A percentile compares a stretch with the other conserved stretches of the same genome.
Conservation (phyloP, 768 basidiomycete species). For the Collybia sp. region DNA sequence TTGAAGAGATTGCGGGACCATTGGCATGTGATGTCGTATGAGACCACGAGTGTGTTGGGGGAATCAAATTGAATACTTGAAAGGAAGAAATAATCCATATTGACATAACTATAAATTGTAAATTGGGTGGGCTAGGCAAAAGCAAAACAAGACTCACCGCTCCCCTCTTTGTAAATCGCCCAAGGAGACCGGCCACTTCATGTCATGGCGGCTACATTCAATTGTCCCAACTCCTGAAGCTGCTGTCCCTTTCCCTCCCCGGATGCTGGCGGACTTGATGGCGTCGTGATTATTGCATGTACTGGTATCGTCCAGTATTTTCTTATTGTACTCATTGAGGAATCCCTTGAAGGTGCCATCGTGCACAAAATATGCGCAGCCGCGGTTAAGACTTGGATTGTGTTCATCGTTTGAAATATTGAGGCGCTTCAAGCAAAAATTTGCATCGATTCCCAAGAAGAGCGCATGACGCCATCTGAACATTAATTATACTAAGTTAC, state of each 20-base stretch:
- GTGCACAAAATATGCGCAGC: constrained; percentile 13
- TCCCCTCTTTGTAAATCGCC: constrained; percentile 20
- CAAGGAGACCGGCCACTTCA: constrained; percentile 12
- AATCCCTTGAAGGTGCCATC: constrained; percentile 3
- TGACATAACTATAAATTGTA: constrained; percentile 4
- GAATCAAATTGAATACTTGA: constrained; percentile 3
- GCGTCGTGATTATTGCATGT: constrained; percentile 2
- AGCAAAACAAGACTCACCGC: constrained; percentile 7
- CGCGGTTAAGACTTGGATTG: constrained; percentile 8
- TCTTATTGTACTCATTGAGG: background rate
- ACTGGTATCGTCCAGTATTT: constrained; percentile 2
- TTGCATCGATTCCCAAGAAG: constrained; percentile 14
- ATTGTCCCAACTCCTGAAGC: constrained; percentile 16
- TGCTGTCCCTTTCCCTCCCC: background rate
- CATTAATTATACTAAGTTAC: background rate
- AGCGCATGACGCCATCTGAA: constrained; percentile 15
- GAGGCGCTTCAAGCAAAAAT: constrained; percentile 15
- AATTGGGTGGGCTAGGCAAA: background rate
- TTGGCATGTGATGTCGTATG: constrained; percentile 9
- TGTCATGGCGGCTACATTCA: constrained; percentile 15
- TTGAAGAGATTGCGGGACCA: constrained; percentile 1
- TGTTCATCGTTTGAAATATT: constrained; percentile 2
- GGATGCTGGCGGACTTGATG: constrained; percentile 2
- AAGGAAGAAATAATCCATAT: constrained; percentile 13
- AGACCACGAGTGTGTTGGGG: constrained; percentile 1